Conservation (phyloP, 1,284 basidiomycete species). For the Apiotrichum domesticum region DNA sequence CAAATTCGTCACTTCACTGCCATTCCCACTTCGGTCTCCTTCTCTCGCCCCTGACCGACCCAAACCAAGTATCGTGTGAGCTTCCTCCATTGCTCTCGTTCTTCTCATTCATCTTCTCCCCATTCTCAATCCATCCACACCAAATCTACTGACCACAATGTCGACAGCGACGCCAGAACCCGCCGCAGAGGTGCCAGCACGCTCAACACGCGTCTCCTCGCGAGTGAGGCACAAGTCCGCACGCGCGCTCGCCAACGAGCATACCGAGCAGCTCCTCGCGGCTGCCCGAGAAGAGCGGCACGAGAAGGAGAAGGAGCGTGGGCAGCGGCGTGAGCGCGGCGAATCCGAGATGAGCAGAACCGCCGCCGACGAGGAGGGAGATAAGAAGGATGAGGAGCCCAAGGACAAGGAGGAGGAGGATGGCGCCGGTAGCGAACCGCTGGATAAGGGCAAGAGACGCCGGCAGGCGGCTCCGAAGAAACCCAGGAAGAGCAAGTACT, state of each 20-base stretch:
- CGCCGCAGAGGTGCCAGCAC: no score
- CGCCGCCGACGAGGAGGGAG: neutral
- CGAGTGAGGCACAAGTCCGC: slow-evolving; percentile 26
- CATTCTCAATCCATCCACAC: no score
- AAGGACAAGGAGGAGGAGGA: neutral
- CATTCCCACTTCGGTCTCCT: no score
- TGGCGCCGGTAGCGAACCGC: neutral
- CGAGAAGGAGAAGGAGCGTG: neutral
- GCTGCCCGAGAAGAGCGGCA: neutral
- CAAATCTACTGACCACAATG: no score
- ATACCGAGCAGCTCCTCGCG: slow-evolving; percentile 22
- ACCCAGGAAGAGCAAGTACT: slow-evolving; percentile 25
- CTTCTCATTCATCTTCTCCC: no score
- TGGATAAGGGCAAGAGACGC: neutral
- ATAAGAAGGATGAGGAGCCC: neutral
- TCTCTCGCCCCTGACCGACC: no score
- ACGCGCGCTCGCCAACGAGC: slow-evolving; percentile 27
- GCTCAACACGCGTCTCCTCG: slow-evolving; percentile 17
- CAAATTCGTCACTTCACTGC: no score
- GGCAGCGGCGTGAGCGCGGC: neutral
- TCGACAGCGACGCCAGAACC: no score
- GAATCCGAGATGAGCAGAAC: no score
- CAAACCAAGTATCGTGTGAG: no score
- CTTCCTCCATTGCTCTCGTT: no score
- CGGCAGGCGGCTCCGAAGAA: slow-evolving; percentile 8